phyloP scores from a whole-genome alignment of 345 rosid species.

The Physaria fendleri region DNA sequence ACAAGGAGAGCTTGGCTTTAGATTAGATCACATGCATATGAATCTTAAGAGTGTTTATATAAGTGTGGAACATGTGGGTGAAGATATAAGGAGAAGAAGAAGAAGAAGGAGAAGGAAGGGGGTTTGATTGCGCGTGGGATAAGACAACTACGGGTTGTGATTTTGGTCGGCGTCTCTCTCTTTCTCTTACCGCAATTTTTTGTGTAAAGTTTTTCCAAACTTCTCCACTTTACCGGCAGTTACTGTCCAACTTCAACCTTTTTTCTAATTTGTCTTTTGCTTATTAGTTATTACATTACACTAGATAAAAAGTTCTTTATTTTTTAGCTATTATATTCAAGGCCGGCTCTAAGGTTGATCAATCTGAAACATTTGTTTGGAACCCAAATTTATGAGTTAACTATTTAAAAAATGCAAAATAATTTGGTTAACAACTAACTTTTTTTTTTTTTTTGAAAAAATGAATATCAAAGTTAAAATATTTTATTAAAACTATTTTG shows the following conservation, averaged over 20 bases:
- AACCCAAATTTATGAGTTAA: no score
- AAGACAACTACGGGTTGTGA: constrained; percentile 42
- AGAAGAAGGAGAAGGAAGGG: constrained; percentile 19
- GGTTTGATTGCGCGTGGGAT: constrained; percentile 93
- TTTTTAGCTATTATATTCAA: not conserved
- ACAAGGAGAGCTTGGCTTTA: constrained; percentile 12
- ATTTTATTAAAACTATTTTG: no score
- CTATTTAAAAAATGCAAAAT: no score
- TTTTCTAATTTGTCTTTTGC: not conserved
- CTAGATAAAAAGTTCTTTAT: not conserved
- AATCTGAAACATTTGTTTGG: no score
- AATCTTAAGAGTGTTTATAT: constrained; percentile 27
- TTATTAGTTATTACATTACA: constrained; percentile 5
- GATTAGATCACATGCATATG: constrained; percentile 23
- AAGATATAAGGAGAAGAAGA: constrained; percentile 20
- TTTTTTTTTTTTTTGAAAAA: no score
- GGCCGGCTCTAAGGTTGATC: no score
- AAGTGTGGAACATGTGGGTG: constrained; percentile 20
- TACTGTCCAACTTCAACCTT: constrained; percentile 11
- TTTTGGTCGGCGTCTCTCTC: constrained; percentile 78
- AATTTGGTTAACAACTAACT: no score
- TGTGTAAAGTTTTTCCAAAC: constrained; percentile 40
- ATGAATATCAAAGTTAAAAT: no score
- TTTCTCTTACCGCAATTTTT: constrained; percentile 49
- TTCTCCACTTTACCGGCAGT: constrained; percentile 29